Evolutionary conservation across 805 yeast species (phyloP).

Genomic region (Hanseniaspora lindneri): DNA sequence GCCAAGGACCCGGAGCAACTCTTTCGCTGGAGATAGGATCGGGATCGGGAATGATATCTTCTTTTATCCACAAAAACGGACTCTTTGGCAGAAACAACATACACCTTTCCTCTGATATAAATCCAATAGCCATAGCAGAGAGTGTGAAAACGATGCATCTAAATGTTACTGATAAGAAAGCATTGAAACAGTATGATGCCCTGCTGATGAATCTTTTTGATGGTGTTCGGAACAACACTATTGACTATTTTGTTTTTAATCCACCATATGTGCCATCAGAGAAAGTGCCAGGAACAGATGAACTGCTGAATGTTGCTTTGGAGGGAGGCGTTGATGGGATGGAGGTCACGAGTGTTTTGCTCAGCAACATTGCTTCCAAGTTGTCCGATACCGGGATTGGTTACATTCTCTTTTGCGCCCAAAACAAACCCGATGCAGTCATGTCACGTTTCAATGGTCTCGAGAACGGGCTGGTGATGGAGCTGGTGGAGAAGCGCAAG

Average conservation of each 20-base stretch:
- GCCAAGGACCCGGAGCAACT: constrained; percentile 30
- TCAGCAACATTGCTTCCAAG: constrained; percentile 41
- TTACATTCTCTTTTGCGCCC: constrained; percentile 79
- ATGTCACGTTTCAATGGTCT: constrained; percentile 31
- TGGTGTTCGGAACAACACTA: constrained; percentile 34
- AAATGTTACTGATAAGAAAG: constrained; percentile 19
- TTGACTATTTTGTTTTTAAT: constrained; percentile 75
- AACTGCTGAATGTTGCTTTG: constrained; percentile 82
- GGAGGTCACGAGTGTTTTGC: constrained; percentile 61
- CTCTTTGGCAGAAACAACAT: constrained; percentile 36
- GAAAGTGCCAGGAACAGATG: constrained; percentile 43
- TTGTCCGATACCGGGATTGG: constrained; percentile 60
- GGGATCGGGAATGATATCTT: constrained; percentile 81
- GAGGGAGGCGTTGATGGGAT: constrained; percentile 86
- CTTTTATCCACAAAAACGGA: constrained; percentile 51
- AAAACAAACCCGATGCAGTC: constrained; percentile 67
- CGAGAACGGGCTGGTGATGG: constrained; percentile 41
- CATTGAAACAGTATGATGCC: constrained; percentile 22
- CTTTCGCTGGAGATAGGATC: constrained; percentile 75
- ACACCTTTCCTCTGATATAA: constrained; percentile 65
- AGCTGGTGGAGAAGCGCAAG: constrained; percentile 49
- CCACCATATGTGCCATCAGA: constrained; percentile 97
- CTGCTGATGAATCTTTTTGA: constrained; percentile 49
- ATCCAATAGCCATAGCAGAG: constrained; percentile 59
- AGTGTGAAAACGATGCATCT: constrained; percentile 34